phyloP scores from a whole-genome alignment of 192 early-diverging fungal genomes.

The Funneliformis geosporum region DNA sequence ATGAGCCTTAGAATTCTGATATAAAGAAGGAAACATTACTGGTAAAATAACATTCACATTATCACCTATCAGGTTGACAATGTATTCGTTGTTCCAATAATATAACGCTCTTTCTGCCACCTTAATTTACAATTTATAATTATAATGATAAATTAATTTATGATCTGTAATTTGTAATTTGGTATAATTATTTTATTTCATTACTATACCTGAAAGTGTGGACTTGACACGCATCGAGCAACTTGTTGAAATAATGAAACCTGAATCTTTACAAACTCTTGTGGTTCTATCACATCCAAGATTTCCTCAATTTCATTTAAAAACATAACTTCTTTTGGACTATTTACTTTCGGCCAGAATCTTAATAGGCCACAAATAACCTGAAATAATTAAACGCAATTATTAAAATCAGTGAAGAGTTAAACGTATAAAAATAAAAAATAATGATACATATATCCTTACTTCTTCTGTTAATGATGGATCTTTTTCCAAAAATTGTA shows the following conservation, averaged over 20 bases:
- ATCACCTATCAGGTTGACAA: slow-evolving; percentile 93
- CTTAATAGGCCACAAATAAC: slow-evolving; percentile 87
- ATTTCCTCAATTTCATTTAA: slow-evolving; percentile 98
- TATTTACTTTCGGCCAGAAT: slow-evolving; percentile 99
- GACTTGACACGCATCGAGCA: slow-evolving; percentile 89
- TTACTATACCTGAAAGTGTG: slow-evolving; percentile 88
- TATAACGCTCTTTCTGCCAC: slow-evolving; percentile 98
- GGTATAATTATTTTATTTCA: neutral
- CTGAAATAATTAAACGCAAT: slow-evolving; percentile 36
- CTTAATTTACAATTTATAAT: slow-evolving; percentile 38
- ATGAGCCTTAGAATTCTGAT: slow-evolving; percentile 92
- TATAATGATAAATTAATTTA: slow-evolving; percentile 5
- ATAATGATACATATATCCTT: neutral
- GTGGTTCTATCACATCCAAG: slow-evolving; percentile 90
- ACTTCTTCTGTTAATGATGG: slow-evolving; percentile 88
- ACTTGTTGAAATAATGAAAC: slow-evolving; percentile 92
- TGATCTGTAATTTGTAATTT: neutral
- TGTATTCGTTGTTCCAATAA: slow-evolving; percentile 99
- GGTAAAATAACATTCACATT: slow-evolving; percentile 91
- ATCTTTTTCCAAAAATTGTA: slow-evolving; percentile 99
- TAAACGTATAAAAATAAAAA: neutral
- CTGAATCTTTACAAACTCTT: slow-evolving; percentile 89
- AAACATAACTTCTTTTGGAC: slow-evolving; percentile 99
- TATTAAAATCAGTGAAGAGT: neutral
- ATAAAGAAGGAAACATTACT: slow-evolving; percentile 93